phyloP scores from a whole-genome alignment of 2,329 filamentous ascomycete genomes.

The Penicillium janthinellum region DNA sequence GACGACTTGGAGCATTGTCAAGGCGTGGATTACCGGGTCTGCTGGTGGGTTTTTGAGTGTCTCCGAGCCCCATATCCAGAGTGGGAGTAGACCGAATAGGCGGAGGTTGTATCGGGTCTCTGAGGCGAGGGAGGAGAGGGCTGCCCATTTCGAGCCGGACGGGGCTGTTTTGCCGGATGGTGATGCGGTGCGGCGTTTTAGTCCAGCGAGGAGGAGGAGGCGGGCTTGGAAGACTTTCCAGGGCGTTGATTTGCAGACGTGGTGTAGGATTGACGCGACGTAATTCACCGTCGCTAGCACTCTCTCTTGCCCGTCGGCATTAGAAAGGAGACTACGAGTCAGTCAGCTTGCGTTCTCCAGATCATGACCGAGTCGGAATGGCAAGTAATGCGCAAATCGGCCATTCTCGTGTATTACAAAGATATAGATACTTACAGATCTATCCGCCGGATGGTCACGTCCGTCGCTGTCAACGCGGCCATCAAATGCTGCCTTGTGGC shows the following conservation, averaged over 20 bases:
- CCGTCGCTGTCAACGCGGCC: conserved; percentile 31
- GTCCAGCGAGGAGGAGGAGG: conserved; percentile 44
- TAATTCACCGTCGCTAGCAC: conserved; percentile 71
- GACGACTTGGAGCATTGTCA: conserved; percentile 70
- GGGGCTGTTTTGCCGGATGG: conserved; percentile 24
- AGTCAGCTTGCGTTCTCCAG: conserved; percentile 4
- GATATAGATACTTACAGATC: conserved; percentile 28
- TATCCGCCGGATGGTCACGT: conserved; percentile 33
- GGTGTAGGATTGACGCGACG: conserved; percentile 61
- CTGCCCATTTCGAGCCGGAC: conserved; percentile 52
- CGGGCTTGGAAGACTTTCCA: conserved; percentile 44
- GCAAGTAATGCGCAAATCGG: background rate
- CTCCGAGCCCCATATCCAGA: conserved; percentile 78
- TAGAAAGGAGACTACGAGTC: conserved; percentile 61
- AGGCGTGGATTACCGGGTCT: conserved; percentile 49
- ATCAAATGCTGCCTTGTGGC: conserved; percentile 28
- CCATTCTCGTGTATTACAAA: background rate
- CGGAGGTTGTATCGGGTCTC: conserved; percentile 54
- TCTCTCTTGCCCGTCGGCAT: conserved; percentile 69
- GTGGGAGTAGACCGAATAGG: conserved; percentile 67
- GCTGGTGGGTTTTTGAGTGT: conserved; percentile 49
- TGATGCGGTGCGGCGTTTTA: conserved; percentile 27
- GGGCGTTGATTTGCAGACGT: conserved; percentile 60
- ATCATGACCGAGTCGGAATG: background rate
- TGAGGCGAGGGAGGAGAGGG: conserved; percentile 52